Evolutionary conservation across 2,329 filamentous ascomycete species (phyloP).

Genomic region (Aspergillus hiratsukae): DNA sequence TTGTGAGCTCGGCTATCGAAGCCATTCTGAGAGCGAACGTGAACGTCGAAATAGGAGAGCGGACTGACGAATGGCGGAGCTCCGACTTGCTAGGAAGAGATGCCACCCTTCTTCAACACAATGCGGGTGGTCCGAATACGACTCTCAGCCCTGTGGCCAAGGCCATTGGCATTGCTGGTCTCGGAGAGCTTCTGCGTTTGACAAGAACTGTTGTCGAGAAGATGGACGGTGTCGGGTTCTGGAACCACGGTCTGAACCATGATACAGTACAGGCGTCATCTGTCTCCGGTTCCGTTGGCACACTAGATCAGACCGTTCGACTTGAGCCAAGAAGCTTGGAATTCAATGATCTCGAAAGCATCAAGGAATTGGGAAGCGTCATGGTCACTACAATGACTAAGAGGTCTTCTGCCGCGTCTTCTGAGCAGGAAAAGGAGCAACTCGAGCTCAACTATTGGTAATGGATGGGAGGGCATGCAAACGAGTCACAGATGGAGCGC

Average conservation of each 20-base stretch:
- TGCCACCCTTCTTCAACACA: constrained; percentile 10
- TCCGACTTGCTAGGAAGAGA: constrained; percentile 27
- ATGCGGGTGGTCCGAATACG: neutral
- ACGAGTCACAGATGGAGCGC: neutral
- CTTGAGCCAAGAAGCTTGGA: constrained; percentile 6
- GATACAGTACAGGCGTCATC: neutral
- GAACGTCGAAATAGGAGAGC: constrained; percentile 31
- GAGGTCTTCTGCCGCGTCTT: neutral
- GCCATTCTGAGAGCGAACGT: constrained; percentile 29
- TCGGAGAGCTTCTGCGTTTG: constrained; percentile 26
- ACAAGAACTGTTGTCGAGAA: constrained; percentile 31
- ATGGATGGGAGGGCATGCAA: neutral
- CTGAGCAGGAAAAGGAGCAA: neutral
- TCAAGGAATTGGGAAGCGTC: constrained; percentile 18
- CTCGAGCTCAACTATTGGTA: constrained; percentile 9
- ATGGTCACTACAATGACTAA: neutral
- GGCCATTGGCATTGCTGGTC: constrained; percentile 22
- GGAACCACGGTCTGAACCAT: constrained; percentile 16
- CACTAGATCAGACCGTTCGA: neutral
- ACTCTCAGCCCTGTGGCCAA: constrained; percentile 15
- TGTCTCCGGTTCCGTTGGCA: neutral
- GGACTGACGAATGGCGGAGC: constrained; percentile 27
- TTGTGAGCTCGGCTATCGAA: constrained; percentile 35
- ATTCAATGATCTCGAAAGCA: constrained; percentile 17
- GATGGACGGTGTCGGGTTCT: constrained; percentile 36